A percentile compares a stretch with the other conserved stretches of the same genome.
These are phyloP conservation scores for Neoascochyta sp. DNA, from an alignment of 2,329 filamentous ascomycete species.

Conservation along the genomic window DNA sequence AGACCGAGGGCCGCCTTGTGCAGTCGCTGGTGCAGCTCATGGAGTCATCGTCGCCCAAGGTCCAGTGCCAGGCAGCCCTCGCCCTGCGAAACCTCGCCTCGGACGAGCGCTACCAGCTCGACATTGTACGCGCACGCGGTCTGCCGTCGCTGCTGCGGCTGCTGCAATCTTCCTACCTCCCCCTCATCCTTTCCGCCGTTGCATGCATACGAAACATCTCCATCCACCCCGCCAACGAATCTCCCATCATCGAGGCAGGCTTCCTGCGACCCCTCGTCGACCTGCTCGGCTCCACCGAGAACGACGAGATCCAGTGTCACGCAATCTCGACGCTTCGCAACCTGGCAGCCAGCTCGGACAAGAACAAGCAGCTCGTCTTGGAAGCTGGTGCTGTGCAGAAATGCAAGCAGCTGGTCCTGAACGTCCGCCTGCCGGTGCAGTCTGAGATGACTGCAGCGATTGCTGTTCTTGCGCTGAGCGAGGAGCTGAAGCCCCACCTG, in stretches of 20 bases:
- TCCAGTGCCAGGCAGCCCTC: constrained; percentile 94
- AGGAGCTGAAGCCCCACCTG: constrained; percentile 89
- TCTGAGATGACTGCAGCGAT: constrained; percentile 99
- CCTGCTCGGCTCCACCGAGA: constrained; percentile 88
- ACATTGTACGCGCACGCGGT: constrained; percentile 88
- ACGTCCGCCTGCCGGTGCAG: constrained; percentile 90
- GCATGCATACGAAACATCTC: constrained; percentile 99
- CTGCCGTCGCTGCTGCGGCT: constrained; percentile 81
- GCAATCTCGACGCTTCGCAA: constrained; percentile 96
- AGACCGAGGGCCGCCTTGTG: constrained; percentile 86
- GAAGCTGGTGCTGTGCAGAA: constrained; percentile 97
- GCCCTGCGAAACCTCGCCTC: constrained; percentile 93
- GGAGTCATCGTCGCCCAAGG: constrained; percentile 89
- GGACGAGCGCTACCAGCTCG: constrained; percentile 97
- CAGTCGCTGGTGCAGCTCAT: constrained; percentile 93
- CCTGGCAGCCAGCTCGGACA: constrained; percentile 90
- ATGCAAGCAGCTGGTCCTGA: constrained; percentile 92
- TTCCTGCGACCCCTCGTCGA: constrained; percentile 94
- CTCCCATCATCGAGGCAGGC: constrained; percentile 95
- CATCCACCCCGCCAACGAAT: constrained; percentile 96
- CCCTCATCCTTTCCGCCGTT: constrained; percentile 91
- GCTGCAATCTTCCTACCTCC: constrained; percentile 90
- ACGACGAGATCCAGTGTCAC: constrained; percentile 98
- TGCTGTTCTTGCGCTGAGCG: constrained; percentile 89
- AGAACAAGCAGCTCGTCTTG: constrained; percentile 95